Base-by-base conservation (phyloP, 495 filamentous ascomycete species). In the Amniculicola lignicola region DNA sequence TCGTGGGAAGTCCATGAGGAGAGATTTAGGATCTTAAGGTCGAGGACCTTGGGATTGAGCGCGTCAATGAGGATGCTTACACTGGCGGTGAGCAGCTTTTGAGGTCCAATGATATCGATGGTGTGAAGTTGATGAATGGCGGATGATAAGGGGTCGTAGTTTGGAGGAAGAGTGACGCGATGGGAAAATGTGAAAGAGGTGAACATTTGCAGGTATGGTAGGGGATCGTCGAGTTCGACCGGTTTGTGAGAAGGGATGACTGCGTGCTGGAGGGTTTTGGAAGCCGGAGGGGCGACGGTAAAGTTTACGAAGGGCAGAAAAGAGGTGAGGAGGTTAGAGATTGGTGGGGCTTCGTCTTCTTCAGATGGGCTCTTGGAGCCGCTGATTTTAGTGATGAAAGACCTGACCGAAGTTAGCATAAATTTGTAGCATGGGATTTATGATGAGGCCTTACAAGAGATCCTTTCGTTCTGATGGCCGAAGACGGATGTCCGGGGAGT, bases 181-280 rank as follows among this genome's bases (percentile, higher is more conserved):
- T 77, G 79, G 4, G 75, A 71, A 55, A 79, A 82, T 19, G 69
- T 66, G 2, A 85, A 65, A 0, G 79, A 76, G 3, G 74, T 78
- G 55, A 85, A 83, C 41, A 76, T 69, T 60, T 78, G 73, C 0
- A 84, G 75, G 61, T 75, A 82, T 5, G 80, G 79, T 2, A 83
- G 68, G 48, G 79, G 77, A 61, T 82, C 75, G 1, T 71, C 72
- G 61, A 83, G 72, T 11, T 72, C 59, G 9, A 82, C 36, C 4
- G 82, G 80, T 45, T 74, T 72, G 62, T 83, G 78, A 0, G 80
- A 82, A 16, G 72, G 64, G 29, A 65, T 38, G 3, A 55, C 51
- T 29, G 46, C 55, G 16, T 52, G 28, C 24, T 24, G 18, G 23
- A 24, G 24, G 2, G 7, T 10, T 21, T 53, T 18, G 2, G 40